Evolutionary conservation across 768 basidiomycete genomes (phyloP).

Genomic region (Russula emetica): DNA sequence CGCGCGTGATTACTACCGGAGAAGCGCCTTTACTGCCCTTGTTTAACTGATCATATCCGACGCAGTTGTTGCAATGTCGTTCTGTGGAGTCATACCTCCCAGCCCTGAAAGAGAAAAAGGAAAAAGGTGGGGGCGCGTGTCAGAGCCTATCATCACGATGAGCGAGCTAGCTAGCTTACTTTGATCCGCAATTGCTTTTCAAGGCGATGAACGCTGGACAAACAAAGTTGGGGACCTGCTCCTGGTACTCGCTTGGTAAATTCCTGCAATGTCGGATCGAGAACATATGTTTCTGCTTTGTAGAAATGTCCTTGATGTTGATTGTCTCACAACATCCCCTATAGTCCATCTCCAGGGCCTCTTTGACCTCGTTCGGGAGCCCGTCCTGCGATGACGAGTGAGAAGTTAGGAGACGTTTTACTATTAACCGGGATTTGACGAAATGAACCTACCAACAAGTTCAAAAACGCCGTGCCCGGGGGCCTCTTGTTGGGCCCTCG

Average conservation of each 20-base stretch:
- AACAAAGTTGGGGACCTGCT: neutral
- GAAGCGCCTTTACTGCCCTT: neutral
- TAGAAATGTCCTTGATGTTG: neutral
- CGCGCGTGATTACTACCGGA: neutral
- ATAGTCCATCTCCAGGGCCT: neutral
- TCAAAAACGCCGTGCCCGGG: neutral
- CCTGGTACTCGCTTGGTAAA: accelerated
- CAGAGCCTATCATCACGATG: neutral
- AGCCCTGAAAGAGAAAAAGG: neutral
- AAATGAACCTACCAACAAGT: slow-evolving; percentile 9
- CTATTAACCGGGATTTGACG: neutral
- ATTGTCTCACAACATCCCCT: neutral
- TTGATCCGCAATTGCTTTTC: slow-evolving; percentile 2
- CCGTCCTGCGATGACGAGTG: neutral
- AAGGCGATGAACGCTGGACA: slow-evolving; percentile 6
- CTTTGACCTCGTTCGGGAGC: neutral
- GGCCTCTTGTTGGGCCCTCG: slow-evolving; percentile 4
- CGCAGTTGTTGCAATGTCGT: slow-evolving; percentile 4
- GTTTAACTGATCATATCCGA: neutral
- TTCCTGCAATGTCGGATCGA: neutral
- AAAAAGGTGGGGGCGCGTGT: neutral
- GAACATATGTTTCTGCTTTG: slow-evolving; percentile 1
- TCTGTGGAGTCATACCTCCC: slow-evolving; percentile 15
- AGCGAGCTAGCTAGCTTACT: neutral
- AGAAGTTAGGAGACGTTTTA: neutral